phyloP scores from a whole-genome alignment of 495 filamentous ascomycete genomes.

The Xylaria sp. region DNA sequence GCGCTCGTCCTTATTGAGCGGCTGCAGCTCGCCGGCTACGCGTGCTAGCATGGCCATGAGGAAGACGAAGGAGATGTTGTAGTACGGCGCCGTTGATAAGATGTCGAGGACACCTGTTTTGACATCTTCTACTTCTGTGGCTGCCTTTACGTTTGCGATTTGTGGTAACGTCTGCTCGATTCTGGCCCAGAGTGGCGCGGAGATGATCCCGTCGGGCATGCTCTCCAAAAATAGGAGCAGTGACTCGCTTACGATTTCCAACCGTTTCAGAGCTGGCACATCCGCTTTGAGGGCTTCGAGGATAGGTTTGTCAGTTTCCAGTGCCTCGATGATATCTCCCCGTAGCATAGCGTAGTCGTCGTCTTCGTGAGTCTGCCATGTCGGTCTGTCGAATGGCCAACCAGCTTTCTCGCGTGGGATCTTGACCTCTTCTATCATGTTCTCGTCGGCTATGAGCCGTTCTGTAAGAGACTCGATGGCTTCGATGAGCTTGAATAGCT shows the following conservation, averaged over 20 bases:
- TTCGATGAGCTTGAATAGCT: constrained; percentile 88
- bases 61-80: constrained; percentile 87
- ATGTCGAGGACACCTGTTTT: constrained; percentile 74
- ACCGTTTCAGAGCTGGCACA: constrained; percentile 62
- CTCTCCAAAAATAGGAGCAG: constrained; percentile 74
- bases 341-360: constrained; percentile 38
- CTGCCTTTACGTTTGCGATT: constrained; percentile 39
- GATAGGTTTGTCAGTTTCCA: constrained; percentile 72
- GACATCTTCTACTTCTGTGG: constrained; percentile 63
- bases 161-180: constrained; percentile 68
- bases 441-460: constrained; percentile 79
- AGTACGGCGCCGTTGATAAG: constrained; percentile 71
- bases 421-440: constrained; percentile 74
- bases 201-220: constrained; percentile 78
- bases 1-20: constrained; percentile 46
- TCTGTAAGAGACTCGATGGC: constrained; percentile 77
- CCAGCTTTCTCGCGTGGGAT: constrained; percentile 61
- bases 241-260: constrained; percentile 73
- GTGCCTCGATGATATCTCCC: constrained; percentile 63
- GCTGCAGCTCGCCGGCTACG: constrained; percentile 54
- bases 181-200: constrained; percentile 68
- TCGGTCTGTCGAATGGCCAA: constrained; percentile 76
- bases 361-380: constrained; percentile 43
- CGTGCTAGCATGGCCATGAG: constrained; percentile 75
- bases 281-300: constrained; percentile 64